Conservation (phyloP, 1,284 basidiomycete genomes). For the Phellopilus nigrolimitatus region DNA sequence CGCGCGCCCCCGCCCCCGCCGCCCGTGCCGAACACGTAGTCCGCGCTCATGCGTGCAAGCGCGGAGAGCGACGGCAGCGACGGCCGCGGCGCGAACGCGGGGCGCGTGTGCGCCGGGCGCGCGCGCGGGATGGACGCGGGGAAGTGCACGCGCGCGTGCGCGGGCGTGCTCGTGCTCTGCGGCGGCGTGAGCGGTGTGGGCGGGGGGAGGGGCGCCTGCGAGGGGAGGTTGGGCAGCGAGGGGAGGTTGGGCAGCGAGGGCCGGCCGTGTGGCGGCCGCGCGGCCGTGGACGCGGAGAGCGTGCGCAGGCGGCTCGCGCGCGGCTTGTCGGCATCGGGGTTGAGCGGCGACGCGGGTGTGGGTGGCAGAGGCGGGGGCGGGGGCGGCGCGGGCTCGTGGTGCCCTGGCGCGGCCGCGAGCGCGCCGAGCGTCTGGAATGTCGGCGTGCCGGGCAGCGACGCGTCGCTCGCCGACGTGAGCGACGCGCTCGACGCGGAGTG, state of each 20-base stretch:
- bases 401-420: neutral
- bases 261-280: too few relatives aligned
- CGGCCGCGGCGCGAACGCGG: slow-evolving; percentile 16
- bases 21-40: too few relatives aligned
- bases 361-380: neutral
- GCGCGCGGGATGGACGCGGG: slow-evolving; percentile 3
- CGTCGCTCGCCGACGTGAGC: slow-evolving; percentile 5
- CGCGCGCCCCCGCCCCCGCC: neutral
- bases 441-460: slow-evolving; percentile 9
- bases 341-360: slow-evolving; percentile 14
- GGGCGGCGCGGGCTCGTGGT: neutral
- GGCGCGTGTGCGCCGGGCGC: slow-evolving; percentile 17
- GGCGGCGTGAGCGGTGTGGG: neutral
- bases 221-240: too few relatives aligned
- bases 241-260: too few relatives aligned
- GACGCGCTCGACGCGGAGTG: slow-evolving; percentile 10
- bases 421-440: neutral
- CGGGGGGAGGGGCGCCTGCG: neutral
- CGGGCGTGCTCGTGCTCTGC: neutral
- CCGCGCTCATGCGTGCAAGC: slow-evolving; percentile 14
- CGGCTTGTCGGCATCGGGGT: neutral
- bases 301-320: too few relatives aligned
- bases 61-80: slow-evolving; percentile 11
- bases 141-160: neutral
- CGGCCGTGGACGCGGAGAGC: too few relatives aligned